A percentile compares a stretch with the other conserved stretches of the same genome.
These are phyloP conservation scores for Candida pseudocylindracea DNA, from an alignment of 1,139 yeast species.

Conservation along the genomic window DNA sequence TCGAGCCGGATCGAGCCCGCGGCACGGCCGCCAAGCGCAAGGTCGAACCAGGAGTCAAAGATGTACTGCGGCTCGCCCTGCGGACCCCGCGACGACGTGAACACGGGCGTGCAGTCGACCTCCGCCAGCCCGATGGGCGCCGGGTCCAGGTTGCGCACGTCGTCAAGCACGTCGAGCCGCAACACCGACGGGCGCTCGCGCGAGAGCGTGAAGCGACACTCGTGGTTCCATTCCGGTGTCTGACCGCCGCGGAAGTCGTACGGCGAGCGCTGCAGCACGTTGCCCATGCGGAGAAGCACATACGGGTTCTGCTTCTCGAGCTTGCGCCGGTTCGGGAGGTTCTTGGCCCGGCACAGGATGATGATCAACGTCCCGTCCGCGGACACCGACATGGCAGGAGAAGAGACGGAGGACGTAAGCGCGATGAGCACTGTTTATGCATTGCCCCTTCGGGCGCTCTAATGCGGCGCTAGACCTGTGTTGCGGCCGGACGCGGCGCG, in stretches of 20 bases:
- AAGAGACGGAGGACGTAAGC: no score
- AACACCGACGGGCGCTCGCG: constrained; percentile 41
- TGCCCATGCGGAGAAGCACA: constrained; percentile 62
- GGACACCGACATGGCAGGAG: constrained; percentile 2
- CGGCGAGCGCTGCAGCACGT: constrained; percentile 54
- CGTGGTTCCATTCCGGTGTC: constrained; percentile 73
- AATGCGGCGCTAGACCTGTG: no score
- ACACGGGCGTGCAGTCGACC: constrained; percentile 55
- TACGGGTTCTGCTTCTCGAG: constrained; percentile 83
- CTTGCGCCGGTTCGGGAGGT: constrained; percentile 62
- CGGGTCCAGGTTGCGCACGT: constrained; percentile 56
- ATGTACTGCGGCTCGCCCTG: constrained; percentile 23
- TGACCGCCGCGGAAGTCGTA: constrained; percentile 74
- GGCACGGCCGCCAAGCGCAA: constrained; percentile 42
- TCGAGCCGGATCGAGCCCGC: constrained; percentile 85
- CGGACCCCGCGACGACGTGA: constrained; percentile 17
- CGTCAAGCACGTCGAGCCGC: constrained; percentile 64
- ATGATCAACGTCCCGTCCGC: constrained; percentile 25
- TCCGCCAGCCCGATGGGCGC: constrained; percentile 70
- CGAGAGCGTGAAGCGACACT: constrained; percentile 41
- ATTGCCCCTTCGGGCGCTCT: no score
- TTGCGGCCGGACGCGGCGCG: no score
- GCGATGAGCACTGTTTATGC: no score
- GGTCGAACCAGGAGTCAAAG: constrained; percentile 60
- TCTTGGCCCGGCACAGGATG: constrained; percentile 33